Percentiles rank a stretch among this genome's conserved stretches.
These are phyloP conservation scores for Gaultheria prostrata DNA, from an alignment of 148 eudicot genomes.

Conservation along the genomic window DNA sequence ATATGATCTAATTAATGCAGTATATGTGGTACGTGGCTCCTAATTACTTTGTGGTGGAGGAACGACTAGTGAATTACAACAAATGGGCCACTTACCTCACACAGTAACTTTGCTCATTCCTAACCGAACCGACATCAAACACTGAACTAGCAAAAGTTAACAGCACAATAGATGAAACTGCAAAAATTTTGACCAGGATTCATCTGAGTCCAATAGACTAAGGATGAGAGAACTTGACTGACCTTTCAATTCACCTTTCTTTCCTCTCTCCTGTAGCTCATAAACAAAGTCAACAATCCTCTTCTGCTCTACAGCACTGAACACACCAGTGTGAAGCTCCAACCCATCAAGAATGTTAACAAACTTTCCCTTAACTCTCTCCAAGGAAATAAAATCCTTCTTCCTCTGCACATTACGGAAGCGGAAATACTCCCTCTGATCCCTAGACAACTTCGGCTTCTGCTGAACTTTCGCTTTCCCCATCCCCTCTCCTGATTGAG, in stretches of 20 bases:
- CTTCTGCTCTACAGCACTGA: slow-evolving; percentile 87
- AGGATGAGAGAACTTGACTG: slow-evolving; percentile 9
- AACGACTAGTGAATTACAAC: background rate
- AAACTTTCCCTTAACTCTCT: slow-evolving; percentile 65
- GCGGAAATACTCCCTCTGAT: slow-evolving; percentile 71
- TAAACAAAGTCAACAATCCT: slow-evolving; percentile 69
- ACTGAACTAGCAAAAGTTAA: background rate
- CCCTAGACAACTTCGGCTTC: slow-evolving; percentile 59
- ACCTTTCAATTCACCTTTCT: slow-evolving; percentile 78
- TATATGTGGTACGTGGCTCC: background rate
- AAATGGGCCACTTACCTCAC: background rate
- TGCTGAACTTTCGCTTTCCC: slow-evolving; percentile 27
- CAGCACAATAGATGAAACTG: background rate
- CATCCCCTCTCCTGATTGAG: slow-evolving; percentile 27
- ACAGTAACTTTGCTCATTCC: background rate
- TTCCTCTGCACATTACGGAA: slow-evolving; percentile 63
- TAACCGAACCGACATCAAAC: background rate
- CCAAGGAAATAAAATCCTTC: slow-evolving; percentile 71
- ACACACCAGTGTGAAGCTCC: slow-evolving; percentile 83
- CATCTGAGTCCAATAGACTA: background rate
- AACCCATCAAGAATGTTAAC: slow-evolving; percentile 80
- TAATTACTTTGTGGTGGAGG: background rate
- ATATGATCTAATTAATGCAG: background rate
- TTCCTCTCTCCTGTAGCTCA: slow-evolving; percentile 63
- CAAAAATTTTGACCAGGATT: background rate